A percentile compares a stretch with the other conserved stretches of the same genome.
Evolutionary conservation across 371 early-diverging fungal genomes (phyloP).

Genomic region (Saksenaea oblongispora): DNA sequence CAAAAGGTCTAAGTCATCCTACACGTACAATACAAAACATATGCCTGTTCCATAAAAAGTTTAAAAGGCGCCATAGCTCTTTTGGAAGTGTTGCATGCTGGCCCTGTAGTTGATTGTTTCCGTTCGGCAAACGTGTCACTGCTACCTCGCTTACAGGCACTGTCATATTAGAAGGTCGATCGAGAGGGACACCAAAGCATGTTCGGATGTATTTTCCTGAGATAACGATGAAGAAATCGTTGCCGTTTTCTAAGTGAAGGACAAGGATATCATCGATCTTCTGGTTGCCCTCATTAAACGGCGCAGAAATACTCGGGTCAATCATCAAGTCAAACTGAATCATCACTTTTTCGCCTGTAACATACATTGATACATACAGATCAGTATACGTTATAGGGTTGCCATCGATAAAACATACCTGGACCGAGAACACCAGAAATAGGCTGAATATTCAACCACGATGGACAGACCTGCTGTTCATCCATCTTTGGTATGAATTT

Average conservation of each 20-base stretch:
- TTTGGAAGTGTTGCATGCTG: constrained; percentile 73
- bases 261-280: constrained; percentile 78
- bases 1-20: neutral
- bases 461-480: constrained; percentile 50
- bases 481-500: constrained; percentile 69
- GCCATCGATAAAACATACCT: constrained; percentile 34
- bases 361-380: neutral
- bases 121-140: neutral
- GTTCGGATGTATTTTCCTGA: constrained; percentile 72
- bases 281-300: constrained; percentile 68
- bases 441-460: constrained; percentile 74
- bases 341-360: constrained; percentile 53
- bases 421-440: constrained; percentile 70
- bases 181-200: constrained; percentile 74
- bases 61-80: constrained; percentile 79
- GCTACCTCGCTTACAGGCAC: constrained; percentile 50
- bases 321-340: constrained; percentile 74
- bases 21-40: constrained; percentile 34
- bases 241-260: constrained; percentile 78
- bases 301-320: constrained; percentile 59
- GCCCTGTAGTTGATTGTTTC: neutral
- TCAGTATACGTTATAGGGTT: neutral
- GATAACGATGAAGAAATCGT: constrained; percentile 82
- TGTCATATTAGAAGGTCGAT: constrained; percentile 58
- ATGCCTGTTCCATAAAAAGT: constrained; percentile 67